A percentile compares a stretch with the other conserved stretches of the same genome.
Evolutionary conservation across 495 filamentous ascomycete species (phyloP).

Genomic region (Penicillium canariense): DNA sequence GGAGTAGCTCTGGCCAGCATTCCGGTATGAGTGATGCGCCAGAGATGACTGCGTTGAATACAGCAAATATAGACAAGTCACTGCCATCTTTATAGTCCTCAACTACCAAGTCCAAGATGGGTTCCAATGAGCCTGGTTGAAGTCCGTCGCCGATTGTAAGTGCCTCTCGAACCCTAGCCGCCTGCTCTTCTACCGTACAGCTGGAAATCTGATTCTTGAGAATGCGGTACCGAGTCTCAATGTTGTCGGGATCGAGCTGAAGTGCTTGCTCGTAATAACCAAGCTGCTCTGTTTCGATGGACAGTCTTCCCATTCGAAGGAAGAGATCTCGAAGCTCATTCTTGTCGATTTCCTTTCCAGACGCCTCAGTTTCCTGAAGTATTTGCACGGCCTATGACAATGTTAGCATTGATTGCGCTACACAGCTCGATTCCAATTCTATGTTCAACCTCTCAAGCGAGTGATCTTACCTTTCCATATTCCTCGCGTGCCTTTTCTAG

Average conservation of each 20-base stretch:
- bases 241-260: not conserved
- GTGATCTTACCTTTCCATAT: not conserved
- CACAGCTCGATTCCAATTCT: not conserved
- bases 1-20: not conserved
- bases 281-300: not conserved
- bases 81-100: not conserved
- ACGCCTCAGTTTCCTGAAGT: not conserved
- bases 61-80: not conserved
- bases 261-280: not conserved
- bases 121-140: not conserved
- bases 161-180: not conserved
- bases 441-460: too few relatives aligned
- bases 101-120: not conserved
- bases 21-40: not conserved
- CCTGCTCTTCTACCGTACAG: not conserved
- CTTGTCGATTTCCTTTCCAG: not conserved
- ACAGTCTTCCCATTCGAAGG: not conserved
- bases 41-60: not conserved
- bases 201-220: not conserved
- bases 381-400: not conserved
- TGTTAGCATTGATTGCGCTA: not conserved
- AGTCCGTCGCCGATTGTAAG: not conserved
- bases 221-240: not conserved
- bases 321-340: not conserved
- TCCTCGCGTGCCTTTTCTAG: not conserved